Evolutionary conservation across 2,329 filamentous ascomycete species (phyloP), one percentile per base, ranked within the genome.

Genomic region (Cercospora brassicicola): DNA sequence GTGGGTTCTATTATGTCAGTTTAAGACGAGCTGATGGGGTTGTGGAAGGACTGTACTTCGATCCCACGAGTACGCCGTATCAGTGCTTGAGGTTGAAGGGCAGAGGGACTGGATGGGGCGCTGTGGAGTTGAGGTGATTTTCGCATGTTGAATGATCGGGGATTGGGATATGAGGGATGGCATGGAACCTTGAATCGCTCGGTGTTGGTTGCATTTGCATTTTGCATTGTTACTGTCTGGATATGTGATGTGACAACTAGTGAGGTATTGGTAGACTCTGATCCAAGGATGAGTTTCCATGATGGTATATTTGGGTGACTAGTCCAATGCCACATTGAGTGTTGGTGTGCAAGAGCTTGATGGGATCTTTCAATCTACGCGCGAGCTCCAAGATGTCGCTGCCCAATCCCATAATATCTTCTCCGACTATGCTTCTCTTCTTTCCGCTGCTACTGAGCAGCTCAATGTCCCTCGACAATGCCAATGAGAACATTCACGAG

Each of bases 1-100:
- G 78, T 30, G 85, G 85, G 0, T 87, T 86, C 69, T 87, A 87
- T 70, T 87, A 85, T 71, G 80, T 85, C 5, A 83, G 81, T 72
- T 66, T 87, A 73, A 73, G 79, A 65, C 76, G 84, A 51, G 76
- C 75, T 11, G 81, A 83, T 72, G 85, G 85, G 1, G 71, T 69
- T 15, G 77, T 86, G 4, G 81, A 86, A 71, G 85, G 85, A 0
- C 75, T 86, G 69, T 87, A 87, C 74, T 86, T 83, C 73, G 85
- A 87, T 78, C 84, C 84, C n/a, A 79, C 82, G 72, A 84, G 81
- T 69, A 83, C 82, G 66, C 85, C 84, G 59, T 86, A 84, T 75
- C 85, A 87, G 78, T 81, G 81, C 71, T 73, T 87, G 72, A 80
- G 79, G 71, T 73, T 87, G 69, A 79, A 78, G 64, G 80, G 79